Conservation (phyloP, 2,329 filamentous ascomycete species). For the Beauveria caledonica region DNA sequence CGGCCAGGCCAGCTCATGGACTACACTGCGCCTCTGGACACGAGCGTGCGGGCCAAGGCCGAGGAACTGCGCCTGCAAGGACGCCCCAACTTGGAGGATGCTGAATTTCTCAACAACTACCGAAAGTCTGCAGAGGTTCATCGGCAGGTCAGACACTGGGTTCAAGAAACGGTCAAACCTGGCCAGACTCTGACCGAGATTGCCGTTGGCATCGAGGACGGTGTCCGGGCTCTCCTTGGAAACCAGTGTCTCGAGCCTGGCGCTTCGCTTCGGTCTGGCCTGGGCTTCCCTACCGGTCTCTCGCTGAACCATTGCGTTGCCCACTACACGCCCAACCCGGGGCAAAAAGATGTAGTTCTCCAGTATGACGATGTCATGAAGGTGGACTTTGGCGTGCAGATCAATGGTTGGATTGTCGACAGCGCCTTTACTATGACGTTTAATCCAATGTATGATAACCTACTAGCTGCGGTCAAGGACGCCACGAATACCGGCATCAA, state of each 20-base stretch:
- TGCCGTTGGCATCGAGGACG: conserved; percentile 72
- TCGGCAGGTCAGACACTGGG: conserved; percentile 73
- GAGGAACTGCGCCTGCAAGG: conserved; percentile 19
- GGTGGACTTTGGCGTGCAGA: conserved; percentile 68
- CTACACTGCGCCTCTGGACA: conserved; percentile 16
- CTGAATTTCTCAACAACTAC: conserved; percentile 65
- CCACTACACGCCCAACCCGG: conserved; percentile 75
- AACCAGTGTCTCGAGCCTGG: conserved; percentile 68
- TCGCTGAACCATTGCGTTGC: conserved; percentile 74
- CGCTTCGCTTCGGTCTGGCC: conserved; percentile 63
- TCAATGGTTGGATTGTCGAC: conserved; percentile 70
- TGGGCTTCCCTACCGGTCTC: conserved; percentile 77
- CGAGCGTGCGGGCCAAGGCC: conserved; percentile 18
- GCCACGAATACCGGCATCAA: conserved; percentile 78
- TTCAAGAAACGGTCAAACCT: conserved; percentile 68
- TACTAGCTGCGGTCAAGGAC: conserved; percentile 61
- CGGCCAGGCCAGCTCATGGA: conserved; percentile 21
- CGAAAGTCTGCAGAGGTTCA: conserved; percentile 73
- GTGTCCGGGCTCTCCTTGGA: conserved; percentile 64
- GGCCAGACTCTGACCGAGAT: conserved; percentile 70
- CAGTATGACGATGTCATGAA: conserved; percentile 66
- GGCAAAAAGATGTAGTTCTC: conserved; percentile 60
- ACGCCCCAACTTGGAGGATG: conserved; percentile 21
- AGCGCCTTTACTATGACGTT: conserved; percentile 69
- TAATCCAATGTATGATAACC: conserved; percentile 62